A percentile compares a stretch with the other conserved stretches of the same genome.
These are phyloP conservation scores for Myriangium duriaei DNA, from an alignment of 2,329 filamentous ascomycete species.

Conservation along the genomic window DNA sequence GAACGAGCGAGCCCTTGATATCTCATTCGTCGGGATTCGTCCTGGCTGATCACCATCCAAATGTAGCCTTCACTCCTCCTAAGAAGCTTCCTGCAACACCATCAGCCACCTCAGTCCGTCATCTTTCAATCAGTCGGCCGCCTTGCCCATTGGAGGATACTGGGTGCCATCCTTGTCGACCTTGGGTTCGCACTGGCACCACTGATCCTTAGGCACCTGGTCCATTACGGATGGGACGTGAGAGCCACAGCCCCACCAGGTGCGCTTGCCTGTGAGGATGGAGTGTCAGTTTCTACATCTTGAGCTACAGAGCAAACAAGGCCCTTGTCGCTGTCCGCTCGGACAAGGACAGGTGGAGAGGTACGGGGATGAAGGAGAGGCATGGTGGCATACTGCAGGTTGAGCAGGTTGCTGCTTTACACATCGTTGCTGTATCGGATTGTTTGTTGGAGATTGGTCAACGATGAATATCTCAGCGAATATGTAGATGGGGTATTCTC, in stretches of 20 bases:
- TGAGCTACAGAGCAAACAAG: too few species aligned
- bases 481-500: too few species aligned
- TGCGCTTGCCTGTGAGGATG: slow-evolving; percentile 20
- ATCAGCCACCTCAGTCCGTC: slow-evolving; percentile 4
- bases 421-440: too few species aligned
- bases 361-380: slow-evolving; percentile 1
- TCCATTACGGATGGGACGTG: slow-evolving; percentile 42
- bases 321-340: too few species aligned
- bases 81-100: slow-evolving; percentile 17
- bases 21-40: too few species aligned
- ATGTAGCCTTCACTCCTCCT: slow-evolving; percentile 20
- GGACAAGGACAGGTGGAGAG: slow-evolving; percentile 7
- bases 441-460: not conserved
- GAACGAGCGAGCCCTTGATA: too few species aligned
- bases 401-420: slow-evolving; percentile 49
- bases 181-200: slow-evolving; percentile 54
- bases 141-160: slow-evolving; percentile 11
- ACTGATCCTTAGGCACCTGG: slow-evolving; percentile 41
- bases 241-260: slow-evolving; percentile 24
- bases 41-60: slow-evolving; percentile 17
- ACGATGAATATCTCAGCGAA: too few species aligned
- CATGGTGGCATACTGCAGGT: slow-evolving; percentile 44
- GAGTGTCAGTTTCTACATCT: slow-evolving; percentile 6
- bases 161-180: slow-evolving; percentile 37
- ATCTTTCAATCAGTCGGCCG: slow-evolving; percentile 4